Evolutionary conservation across 805 yeast genomes (phyloP), one percentile per base, ranked within the genome.

Genomic region (Lachancea kluyveri): DNA sequence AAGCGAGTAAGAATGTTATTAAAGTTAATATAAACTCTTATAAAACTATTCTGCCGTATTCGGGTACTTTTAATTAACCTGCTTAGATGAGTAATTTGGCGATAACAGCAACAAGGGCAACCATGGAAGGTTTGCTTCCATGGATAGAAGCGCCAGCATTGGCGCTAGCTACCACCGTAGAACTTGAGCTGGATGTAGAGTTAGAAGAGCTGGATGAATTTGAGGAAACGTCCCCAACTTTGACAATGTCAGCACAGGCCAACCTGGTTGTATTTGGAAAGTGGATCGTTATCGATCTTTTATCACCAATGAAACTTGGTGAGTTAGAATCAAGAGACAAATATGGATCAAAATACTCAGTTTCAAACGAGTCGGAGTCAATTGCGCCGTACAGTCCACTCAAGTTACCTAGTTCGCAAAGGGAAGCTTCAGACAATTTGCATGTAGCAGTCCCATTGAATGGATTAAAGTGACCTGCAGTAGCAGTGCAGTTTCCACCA

Each of bases 371-470:
- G 8, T 84, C 78, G 13, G 83, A 68, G 50, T 78, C 69, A 48
- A 81, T 76, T 59, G 61, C 68, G 9, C 90, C 90, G 56, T 80
- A 87, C 53, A 79, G 80, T 26, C 90, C 90, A 21, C 83, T 72
- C 45, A 80, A 70, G 50, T 80, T 88, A 36, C 90, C 90, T 24
- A 79, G 72, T 56, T 77, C 77, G 52, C 86, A 80, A 20, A 53
- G 61, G 6, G 77, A 54, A 54, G 79, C 80, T 43, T 68, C 64
- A 11, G 61, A 62, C n/a, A n/a, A n/a, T 31, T 69, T 77, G 54
- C 85, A 78, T 29, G 63, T 65, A 14, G 64, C 55, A 7, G 70
- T 57, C 5, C 84, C 79, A 34, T 61, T 50, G 50, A 68, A 79
- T 4, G 88, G 88, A 46, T 80, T 78, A 37, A 80, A 74, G 41